Evolutionary conservation across 2,329 filamentous ascomycete species (phyloP).

Genomic region (Cercospora citrullina): DNA sequence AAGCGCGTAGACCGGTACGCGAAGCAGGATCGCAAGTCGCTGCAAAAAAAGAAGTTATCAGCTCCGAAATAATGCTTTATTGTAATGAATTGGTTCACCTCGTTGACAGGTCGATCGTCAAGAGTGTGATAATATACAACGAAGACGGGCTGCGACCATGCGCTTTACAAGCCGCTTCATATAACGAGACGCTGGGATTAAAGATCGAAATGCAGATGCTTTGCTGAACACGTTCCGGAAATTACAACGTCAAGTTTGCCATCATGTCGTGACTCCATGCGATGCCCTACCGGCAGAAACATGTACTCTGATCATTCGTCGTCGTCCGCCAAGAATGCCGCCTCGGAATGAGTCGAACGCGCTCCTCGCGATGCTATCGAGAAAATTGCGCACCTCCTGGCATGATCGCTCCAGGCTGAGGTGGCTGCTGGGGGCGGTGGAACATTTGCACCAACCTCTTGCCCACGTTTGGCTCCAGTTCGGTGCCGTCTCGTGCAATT

Average conservation of each 20-base stretch:
- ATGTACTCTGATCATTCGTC: neutral
- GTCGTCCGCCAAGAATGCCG: neutral
- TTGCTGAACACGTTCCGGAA: neutral
- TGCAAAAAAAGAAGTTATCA: neutral
- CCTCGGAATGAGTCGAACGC: neutral
- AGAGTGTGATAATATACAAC: neutral
- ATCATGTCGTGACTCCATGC: neutral
- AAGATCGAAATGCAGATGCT: neutral
- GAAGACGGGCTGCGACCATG: neutral
- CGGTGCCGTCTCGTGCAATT: slow-evolving; percentile 91
- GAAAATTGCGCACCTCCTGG: slow-evolving; percentile 15
- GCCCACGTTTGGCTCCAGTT: slow-evolving; percentile 81
- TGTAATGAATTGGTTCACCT: too few relatives aligned
- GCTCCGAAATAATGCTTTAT: neutral
- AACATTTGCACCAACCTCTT: slow-evolving; percentile 77
- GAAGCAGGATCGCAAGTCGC: too few relatives aligned
- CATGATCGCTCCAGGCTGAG: slow-evolving; percentile 6
- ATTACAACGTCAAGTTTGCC: neutral
- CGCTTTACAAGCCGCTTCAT: neutral
- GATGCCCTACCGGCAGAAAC: neutral
- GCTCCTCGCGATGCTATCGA: neutral
- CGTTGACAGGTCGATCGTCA: too few relatives aligned
- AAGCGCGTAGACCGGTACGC: neutral
- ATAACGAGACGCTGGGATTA: neutral
- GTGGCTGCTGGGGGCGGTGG: slow-evolving; percentile 27